Evolutionary conservation across 176 grass and related monocot genomes (phyloP).

Genomic region (Cocos nucifera): DNA sequence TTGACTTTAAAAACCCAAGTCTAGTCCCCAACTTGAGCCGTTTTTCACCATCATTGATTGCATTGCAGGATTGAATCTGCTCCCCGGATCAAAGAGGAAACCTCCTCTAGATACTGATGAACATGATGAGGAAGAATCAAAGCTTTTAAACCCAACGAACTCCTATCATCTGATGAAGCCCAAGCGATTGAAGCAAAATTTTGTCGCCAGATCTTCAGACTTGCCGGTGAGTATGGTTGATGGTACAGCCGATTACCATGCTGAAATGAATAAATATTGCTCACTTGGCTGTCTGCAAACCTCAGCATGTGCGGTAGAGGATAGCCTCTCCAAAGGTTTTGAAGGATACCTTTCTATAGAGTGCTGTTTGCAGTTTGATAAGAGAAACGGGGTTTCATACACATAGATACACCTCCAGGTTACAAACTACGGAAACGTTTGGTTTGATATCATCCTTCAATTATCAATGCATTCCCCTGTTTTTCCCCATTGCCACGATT

Average conservation of each 20-base stretch:
- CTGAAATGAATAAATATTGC: slow-evolving; percentile 35
- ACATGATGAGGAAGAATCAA: slow-evolving; percentile 32
- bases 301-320: slow-evolving; percentile 49
- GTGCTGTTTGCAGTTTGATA: slow-evolving; percentile 37
- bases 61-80: slow-evolving; percentile 61
- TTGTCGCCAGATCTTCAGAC: slow-evolving; percentile 11
- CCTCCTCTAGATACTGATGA: slow-evolving; percentile 26
- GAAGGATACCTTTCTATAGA: slow-evolving; percentile 64
- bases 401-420: no score
- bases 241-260: slow-evolving; percentile 26
- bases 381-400: slow-evolving; percentile 26
- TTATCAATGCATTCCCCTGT: no score
- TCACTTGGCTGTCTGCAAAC: slow-evolving; percentile 54
- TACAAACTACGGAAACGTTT: no score
- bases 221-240: slow-evolving; percentile 23
- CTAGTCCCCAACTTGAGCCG: not conserved
- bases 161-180: slow-evolving; percentile 32
- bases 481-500: no score
- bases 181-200: slow-evolving; percentile 51
- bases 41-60: slow-evolving; percentile 8
- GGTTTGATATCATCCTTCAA: no score
- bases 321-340: slow-evolving; percentile 62
- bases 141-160: slow-evolving; percentile 32
- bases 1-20: no score
- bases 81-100: slow-evolving; percentile 93